Base-by-base conservation (phyloP, 768 basidiomycete genomes). In the Rhodocollybia butyracea region DNA sequence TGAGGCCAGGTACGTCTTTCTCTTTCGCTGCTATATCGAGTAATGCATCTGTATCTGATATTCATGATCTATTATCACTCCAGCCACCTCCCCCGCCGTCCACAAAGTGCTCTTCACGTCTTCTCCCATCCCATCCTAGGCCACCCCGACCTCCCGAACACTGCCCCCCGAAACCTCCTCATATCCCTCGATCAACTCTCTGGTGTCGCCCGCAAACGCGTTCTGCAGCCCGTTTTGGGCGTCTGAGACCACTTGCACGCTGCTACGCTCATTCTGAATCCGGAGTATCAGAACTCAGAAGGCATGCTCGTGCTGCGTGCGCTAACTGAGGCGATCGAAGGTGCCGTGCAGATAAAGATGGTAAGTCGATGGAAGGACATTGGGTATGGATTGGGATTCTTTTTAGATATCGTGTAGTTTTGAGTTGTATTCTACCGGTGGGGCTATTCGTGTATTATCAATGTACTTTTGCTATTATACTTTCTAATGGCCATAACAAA, bases 41-140 rank as follows among this genome's bases (percentile, higher is more conserved):
- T 19, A n/a, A 17, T 45, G 50, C 22, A 47, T 50, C 31, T 34
- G 31, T 34, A 26, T 17, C 30, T 12, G 32, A 31, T 13, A 8
- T 19, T 17, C 40, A 29, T 31, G 62, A n/a, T n/a, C n/a, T n/a
- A n/a, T n/a, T n/a, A n/a, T n/a, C n/a, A n/a, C n/a, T n/a, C n/a
- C n/a, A 93, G 91, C 91, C 0, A 89, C 87, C 0, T 91, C 90
- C 0, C 64, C 77, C 0, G 61, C 75, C 0, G 73, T 93, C 26
- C 84, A 91, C 17, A 67, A 71, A 8, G 68, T 79, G 3, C 73
- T 93, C 10, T 61, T 68, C 1, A 71, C 7, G 67, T 79, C 5
- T 73, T 93, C 10, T 61, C 68, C 1, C 64, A 73, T 1, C 6
- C 39, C 39, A 40, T n/a, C n/a, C n/a, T n/a, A n/a, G n/a, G n/a